A percentile compares a stretch with the other conserved stretches of the same genome.
Conservation (phyloP, 2,329 filamentous ascomycete genomes). For the Colletotrichum filicis region DNA sequence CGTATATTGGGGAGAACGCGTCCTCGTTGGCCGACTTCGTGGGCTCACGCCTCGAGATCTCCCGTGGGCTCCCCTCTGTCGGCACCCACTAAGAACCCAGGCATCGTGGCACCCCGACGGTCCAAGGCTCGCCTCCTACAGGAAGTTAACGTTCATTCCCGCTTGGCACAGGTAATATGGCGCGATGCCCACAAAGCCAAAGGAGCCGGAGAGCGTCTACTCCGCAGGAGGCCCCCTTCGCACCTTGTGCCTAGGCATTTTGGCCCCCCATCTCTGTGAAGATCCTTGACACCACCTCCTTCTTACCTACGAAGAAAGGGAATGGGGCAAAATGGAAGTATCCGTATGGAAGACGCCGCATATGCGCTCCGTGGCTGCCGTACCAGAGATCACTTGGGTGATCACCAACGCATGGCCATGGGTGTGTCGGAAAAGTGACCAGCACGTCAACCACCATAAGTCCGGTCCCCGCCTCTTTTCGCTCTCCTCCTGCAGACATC, state of each 20-base stretch:
- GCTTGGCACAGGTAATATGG: conserved; percentile 27
- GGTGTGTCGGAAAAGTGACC: conserved; percentile 11
- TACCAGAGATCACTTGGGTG: conserved; percentile 35
- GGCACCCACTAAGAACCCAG: conserved; percentile 12
- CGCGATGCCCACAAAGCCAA: not conserved
- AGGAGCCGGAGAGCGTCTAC: conserved; percentile 16
- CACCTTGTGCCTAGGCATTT: conserved; percentile 5
- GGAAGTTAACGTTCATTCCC: not conserved
- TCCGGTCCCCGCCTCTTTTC: not conserved
- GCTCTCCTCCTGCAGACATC: not conserved
- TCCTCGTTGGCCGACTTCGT: not conserved
- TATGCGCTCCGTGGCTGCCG: conserved; percentile 32
- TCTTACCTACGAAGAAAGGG: not conserved
- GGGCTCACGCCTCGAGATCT: conserved; percentile 4
- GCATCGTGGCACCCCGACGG: not conserved
- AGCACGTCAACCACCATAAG: conserved; percentile 29
- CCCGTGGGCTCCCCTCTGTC: not conserved
- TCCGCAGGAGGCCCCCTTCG: conserved; percentile 9
- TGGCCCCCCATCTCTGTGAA: conserved; percentile 26
- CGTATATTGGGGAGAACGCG: not conserved
- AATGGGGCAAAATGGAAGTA: not conserved
- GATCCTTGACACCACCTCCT: conserved; percentile 19
- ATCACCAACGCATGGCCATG: conserved; percentile 30
- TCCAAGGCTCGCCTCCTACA: not conserved
- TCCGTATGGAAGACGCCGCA: conserved; percentile 15